Percentiles rank a stretch among this genome's conserved stretches.
phyloP scores from a whole-genome alignment of 2,329 filamentous ascomycete species.

The Thelonectria blattea region DNA sequence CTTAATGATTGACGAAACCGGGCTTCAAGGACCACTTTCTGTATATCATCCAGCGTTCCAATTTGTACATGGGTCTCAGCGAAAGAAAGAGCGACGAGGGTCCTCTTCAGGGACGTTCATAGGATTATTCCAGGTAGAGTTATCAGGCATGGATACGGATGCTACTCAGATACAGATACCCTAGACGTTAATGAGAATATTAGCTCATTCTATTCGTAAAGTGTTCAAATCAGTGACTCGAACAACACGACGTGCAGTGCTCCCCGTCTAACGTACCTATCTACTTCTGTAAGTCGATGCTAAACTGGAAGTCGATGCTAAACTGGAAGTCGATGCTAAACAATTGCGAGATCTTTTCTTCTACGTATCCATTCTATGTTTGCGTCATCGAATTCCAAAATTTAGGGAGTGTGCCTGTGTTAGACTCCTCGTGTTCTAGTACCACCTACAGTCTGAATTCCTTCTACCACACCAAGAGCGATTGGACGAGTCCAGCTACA shows the following conservation, averaged over 20 bases:
- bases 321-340: not conserved
- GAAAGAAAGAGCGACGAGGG: not conserved
- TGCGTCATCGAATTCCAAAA: constrained; percentile 5
- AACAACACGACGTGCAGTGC: too few relatives aligned
- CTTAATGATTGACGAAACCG: constrained; percentile 35
- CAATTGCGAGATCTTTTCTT: not conserved
- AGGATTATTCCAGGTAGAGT: constrained; percentile 8
- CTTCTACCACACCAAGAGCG: constrained; percentile 18
- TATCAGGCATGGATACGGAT: constrained; percentile 4
- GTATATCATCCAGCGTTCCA: constrained; percentile 24
- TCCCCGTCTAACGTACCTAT: too few relatives aligned
- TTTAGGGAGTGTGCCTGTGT: constrained; percentile 8
- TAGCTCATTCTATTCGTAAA: not conserved
- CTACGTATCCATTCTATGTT: constrained; percentile 2
- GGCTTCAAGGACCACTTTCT: constrained; percentile 21
- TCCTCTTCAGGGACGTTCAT: constrained; percentile 5
- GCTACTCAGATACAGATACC: constrained; percentile 31
- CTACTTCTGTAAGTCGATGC: too few relatives aligned
- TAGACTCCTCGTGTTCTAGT: constrained; percentile 14
- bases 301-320: not conserved
- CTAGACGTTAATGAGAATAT: constrained; percentile 25
- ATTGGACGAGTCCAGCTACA: constrained; percentile 26
- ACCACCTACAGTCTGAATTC: constrained; percentile 26
- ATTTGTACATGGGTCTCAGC: constrained; percentile 16
- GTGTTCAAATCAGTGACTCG: too few relatives aligned